Evolutionary conservation across 345 rosid species (phyloP), one percentile per base, ranked within the genome.

Genomic region (Melastoma malabathricum): DNA sequence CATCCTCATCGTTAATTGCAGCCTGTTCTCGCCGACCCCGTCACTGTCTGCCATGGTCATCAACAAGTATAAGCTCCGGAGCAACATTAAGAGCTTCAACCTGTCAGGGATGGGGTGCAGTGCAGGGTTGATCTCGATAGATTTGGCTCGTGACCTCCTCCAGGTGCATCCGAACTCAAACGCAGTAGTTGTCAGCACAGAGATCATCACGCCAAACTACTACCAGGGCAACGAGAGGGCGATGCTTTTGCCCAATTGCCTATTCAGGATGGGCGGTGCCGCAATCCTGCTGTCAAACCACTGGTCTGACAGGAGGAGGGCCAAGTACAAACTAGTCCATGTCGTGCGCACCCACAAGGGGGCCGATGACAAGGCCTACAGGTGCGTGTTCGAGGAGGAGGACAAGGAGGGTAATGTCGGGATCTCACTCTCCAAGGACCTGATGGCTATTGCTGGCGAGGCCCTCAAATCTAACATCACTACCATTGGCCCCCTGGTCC

Each of bases 91-190:
- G 59, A 85, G 90, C 72, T 80, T 79, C 48, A 82, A 85, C 69
- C 79, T 85, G 2, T 82, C 87, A 0, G 87, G 95, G 29, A 85
- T 85, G 90, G 95, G 95, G 1, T 82, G 95, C 59, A 82, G 87
- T 39, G 95, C 95, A 0, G 83, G 95, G 14, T 48, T 82, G 15
- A 77, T 85, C 38, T 75, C 95, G 16, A 59, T 85, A 2, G 86
- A 80, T 64, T 60, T 82, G 19, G 90, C 90, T 31, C 84, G 83
- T 0, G 89, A 85, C 51, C 69, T 85, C 53, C 83, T 85, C 46
- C 87, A 74, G 23, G 83, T 77, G 1, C 83, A 82, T 60, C 84
- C 86, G 3, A 79, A 77, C 56, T 77, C 95, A 0, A 75, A 79
- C 45, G 87, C 84, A 0, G 73, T 85, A 3, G 73, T 82, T 1